Percentiles rank a stretch among this genome's conserved stretches.
Evolutionary conservation across 768 basidiomycete genomes (phyloP).

Genomic region (Hericium coralloides): DNA sequence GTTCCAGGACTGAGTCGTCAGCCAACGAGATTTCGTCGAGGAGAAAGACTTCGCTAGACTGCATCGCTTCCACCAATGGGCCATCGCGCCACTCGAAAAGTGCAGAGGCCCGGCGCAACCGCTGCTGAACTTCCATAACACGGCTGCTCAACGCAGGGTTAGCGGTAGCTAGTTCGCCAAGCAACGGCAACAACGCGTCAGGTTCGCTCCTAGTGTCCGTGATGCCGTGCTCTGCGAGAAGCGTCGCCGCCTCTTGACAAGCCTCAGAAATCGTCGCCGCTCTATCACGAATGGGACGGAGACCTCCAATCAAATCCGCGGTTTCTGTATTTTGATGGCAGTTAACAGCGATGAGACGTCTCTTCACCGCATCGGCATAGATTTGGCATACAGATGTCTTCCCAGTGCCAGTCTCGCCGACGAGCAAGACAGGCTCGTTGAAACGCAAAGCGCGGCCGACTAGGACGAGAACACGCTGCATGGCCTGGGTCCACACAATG

Average conservation of each 20-base stretch:
- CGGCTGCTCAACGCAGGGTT: constrained; percentile 6
- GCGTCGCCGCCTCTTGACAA: constrained; percentile 30
- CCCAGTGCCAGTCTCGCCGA: constrained; percentile 95
- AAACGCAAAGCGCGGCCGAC: constrained; percentile 78
- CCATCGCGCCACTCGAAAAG: constrained; percentile 98
- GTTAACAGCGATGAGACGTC: constrained; percentile 66
- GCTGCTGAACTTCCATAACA: constrained; percentile 34
- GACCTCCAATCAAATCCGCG: constrained; percentile 89
- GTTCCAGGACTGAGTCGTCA: constrained; percentile 95
- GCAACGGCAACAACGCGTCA: constrained; percentile 17
- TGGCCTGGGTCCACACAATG: constrained; percentile 90
- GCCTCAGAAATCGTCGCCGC: constrained; percentile 42
- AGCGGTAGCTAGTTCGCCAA: constrained; percentile 16
- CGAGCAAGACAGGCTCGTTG: constrained; percentile 91
- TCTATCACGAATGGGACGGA: constrained; percentile 82
- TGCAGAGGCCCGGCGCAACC: constrained; percentile 46
- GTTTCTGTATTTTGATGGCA: constrained; percentile 99
- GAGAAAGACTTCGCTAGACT: constrained; percentile 71
- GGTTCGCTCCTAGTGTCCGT: constrained; percentile 16
- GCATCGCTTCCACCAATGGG: constrained; percentile 92
- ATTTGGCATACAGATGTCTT: constrained; percentile 97
- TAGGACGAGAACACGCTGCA: constrained; percentile 82
- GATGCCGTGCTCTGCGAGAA: constrained; percentile 36
- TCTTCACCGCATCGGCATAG: constrained; percentile 57
- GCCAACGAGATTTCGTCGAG: constrained; percentile 97